Base-by-base conservation (phyloP, 805 yeast species). In the Sugiyamaella qingdaonensis region DNA sequence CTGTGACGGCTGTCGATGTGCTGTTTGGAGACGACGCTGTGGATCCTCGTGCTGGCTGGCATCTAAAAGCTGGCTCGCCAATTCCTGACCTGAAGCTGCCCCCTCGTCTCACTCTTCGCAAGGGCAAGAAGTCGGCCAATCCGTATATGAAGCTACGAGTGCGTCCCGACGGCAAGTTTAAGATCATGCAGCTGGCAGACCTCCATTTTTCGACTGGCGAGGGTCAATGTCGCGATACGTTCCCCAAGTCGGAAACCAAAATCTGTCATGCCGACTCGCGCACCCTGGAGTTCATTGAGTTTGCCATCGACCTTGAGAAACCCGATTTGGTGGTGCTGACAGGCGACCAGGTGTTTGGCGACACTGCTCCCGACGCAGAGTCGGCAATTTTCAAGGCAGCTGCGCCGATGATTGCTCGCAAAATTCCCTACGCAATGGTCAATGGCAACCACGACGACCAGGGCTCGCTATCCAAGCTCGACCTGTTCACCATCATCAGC, bases 361-460 rank as follows among this genome's bases (percentile, higher is more conserved):
- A 79, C 39, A 77, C 73, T 44, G 76, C 88, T 0, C 89, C 88
- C 8, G 98, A 92, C 64, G 77, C 97, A 0, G 85, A 84, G 59
- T 83, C 96, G 0, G 81, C 97, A 0, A 61, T 89, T n/a, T 75
- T 85, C 54, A 92, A 94, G 65, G 88, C 85, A 0, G 74, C 86
- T 9, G 73, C 77, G 10, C 95, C 96, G 0, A 79, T 88, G 27
- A 77, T 91, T 21, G 62, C 71, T 13, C 72, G 87, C 46, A 68
- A 76, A 48, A 85, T 91, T 8, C 97, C 98, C 2, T 94, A 79
- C 74, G 92, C 97, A 0, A 76, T 86, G 58, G 82, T 84, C 8
- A 77, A 92, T 73, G 99, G 99, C 0, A 94, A 94, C 67, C 99
- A 94, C 66, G 99, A 94, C 67, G 94, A 86, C 63, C 95, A 91